These are phyloP conservation scores for Colletotrichum shisoi DNA, from an alignment of 2,329 filamentous ascomycete species.

Conservation along the genomic window DNA sequence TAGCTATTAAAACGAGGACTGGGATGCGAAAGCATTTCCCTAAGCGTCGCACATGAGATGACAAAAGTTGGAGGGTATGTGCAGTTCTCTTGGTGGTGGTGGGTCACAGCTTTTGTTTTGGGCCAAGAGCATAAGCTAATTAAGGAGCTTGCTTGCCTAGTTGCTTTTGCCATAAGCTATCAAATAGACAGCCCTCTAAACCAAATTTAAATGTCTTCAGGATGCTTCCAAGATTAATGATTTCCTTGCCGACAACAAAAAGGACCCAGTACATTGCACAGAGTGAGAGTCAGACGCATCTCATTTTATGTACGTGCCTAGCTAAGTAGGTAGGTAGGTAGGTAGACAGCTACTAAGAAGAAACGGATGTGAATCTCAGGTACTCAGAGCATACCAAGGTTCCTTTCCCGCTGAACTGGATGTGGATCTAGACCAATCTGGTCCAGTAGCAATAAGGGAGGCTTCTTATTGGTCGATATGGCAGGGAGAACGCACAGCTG, in stretches of 20 bases:
- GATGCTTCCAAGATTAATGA: too few relatives aligned
- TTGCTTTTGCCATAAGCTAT: background rate
- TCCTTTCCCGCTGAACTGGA: background rate
- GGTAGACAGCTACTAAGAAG: background rate
- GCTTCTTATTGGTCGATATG: background rate
- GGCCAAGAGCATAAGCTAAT: background rate
- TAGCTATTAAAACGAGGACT: too few relatives aligned
- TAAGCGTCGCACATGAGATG: too few relatives aligned
- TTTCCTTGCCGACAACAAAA: background rate
- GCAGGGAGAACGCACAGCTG: conserved; percentile 24
- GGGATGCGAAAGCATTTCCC: too few relatives aligned
- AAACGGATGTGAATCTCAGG: background rate
- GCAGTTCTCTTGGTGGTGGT: background rate
- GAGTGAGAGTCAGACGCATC: background rate
- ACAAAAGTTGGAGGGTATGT: background rate
- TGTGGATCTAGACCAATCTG: background rate
- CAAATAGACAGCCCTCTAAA: background rate
- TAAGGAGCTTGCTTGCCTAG: background rate
- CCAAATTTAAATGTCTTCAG: background rate
- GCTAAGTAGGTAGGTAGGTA: too few relatives aligned
- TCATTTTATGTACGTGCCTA: background rate
- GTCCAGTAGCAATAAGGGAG: background rate
- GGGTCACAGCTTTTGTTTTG: background rate
- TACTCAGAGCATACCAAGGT: background rate
- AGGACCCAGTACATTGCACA: background rate